Evolutionary conservation across 441 rosid species (phyloP).

Genomic region (Raphanus hybrid): DNA sequence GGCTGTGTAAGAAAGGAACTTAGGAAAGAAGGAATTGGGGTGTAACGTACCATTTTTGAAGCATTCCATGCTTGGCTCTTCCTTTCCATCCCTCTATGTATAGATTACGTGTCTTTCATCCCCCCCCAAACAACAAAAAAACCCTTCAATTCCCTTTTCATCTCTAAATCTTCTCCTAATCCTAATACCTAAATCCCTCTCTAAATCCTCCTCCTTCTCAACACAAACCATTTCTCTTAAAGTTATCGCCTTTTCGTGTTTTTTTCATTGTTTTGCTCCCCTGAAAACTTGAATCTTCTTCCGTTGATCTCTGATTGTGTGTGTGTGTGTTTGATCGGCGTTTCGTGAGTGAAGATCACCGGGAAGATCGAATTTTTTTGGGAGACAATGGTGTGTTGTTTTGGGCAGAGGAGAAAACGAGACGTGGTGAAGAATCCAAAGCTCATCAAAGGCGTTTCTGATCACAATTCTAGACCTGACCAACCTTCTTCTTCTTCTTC

Average conservation of each 20-base stretch:
- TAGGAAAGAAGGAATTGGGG: constrained; percentile 2
- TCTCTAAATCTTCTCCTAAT: background rate
- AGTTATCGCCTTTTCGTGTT: background rate
- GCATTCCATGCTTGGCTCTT: background rate
- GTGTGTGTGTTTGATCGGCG: background rate
- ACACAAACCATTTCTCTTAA: background rate
- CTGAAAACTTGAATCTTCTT: background rate
- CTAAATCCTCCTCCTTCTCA: background rate
- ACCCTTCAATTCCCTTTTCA: background rate
- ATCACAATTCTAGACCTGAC: background rate
- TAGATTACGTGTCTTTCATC: constrained; percentile 15
- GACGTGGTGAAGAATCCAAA: background rate
- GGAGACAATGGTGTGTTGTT: constrained; percentile 54
- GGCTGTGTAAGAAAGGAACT: background rate
- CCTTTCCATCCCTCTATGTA: background rate
- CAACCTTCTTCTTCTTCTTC: background rate
- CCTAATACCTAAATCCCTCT: background rate
- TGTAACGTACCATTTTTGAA: constrained; percentile 8
- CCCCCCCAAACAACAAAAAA: background rate
- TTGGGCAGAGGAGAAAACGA: constrained; percentile 42
- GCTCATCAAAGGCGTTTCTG: background rate
- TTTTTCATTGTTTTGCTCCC: background rate
- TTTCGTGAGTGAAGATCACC: constrained; percentile 2
- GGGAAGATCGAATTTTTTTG: background rate
- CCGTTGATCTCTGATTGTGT: constrained; percentile 3